Percentiles rank a stretch among this genome's conserved stretches.
These are phyloP conservation scores for Uronychia binucleata DNA, from an alignment of 73 alveolate species.

Conservation along the genomic window DNA sequence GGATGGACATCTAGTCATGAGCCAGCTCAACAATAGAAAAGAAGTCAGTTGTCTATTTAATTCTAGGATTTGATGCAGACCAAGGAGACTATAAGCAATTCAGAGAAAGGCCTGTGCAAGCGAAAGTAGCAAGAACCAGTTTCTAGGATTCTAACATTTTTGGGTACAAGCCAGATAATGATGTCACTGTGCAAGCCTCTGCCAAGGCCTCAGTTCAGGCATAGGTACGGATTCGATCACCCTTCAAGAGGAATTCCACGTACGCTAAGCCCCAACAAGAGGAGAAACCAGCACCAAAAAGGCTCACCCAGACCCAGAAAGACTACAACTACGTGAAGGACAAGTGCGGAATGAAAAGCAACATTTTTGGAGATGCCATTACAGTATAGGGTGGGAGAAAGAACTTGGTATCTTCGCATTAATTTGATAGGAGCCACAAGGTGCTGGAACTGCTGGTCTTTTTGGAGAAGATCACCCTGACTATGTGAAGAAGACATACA, in stretches of 20 bases:
- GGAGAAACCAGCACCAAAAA: neutral
- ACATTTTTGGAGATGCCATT: constrained; percentile 32
- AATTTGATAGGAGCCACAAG: constrained; percentile 15
- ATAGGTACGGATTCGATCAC: neutral
- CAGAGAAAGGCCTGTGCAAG: neutral
- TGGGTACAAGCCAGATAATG: constrained; percentile 26
- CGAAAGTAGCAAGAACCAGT: constrained; percentile 34
- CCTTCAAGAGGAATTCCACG: neutral
- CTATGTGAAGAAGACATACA: neutral
- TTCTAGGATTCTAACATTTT: constrained; percentile 48
- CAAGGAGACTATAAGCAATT: neutral
- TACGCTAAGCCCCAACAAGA: neutral
- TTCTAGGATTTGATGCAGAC: neutral
- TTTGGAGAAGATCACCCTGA: constrained; percentile 31
- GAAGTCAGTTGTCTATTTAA: neutral
- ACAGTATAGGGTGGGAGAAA: neutral
- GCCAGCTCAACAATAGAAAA: neutral
- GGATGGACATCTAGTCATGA: neutral
- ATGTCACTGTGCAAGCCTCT: constrained; percentile 17
- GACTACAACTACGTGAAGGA: constrained; percentile 4
- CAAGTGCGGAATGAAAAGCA: constrained; percentile 23
- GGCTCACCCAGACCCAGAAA: neutral
- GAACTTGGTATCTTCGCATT: neutral
- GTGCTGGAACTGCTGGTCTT: constrained; percentile 24
- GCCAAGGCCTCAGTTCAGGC: neutral